phyloP scores from a whole-genome alignment of 2,329 filamentous ascomycete species.

The Cadophora sp. region DNA sequence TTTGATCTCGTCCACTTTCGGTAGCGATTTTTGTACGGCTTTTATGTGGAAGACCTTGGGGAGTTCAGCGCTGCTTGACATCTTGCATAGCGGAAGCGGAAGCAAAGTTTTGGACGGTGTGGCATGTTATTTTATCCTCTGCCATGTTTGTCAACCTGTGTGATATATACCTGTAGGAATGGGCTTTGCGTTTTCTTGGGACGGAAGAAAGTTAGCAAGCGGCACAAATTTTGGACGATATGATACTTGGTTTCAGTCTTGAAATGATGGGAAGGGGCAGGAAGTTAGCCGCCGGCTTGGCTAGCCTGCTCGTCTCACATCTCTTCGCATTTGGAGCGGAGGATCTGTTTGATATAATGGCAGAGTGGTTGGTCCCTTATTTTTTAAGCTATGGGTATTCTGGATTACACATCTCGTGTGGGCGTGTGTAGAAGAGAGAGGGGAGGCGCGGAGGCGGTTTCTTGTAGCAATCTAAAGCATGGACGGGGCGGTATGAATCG shows the following conservation, averaged over 20 bases:
- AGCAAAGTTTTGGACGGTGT: conserved; percentile 12
- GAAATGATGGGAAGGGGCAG: neutral
- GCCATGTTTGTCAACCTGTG: conserved; percentile 1
- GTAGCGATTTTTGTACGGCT: neutral
- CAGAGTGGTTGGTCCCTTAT: neutral
- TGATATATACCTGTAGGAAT: conserved; percentile 24
- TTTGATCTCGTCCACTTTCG: conserved; percentile 30
- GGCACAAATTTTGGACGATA: neutral
- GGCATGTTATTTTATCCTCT: neutral
- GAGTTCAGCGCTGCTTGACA: conserved; percentile 20
- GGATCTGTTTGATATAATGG: neutral
- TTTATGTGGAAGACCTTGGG: neutral
- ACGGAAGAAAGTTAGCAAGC: conserved; percentile 10
- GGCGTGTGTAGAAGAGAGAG: neutral
- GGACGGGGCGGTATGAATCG: conserved; percentile 1
- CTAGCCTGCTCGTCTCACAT: neutral
- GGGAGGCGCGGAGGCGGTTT: neutral
- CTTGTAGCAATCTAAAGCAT: conserved; percentile 10
- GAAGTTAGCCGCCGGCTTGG: conserved; percentile 7
- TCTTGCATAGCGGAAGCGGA: conserved; percentile 23
- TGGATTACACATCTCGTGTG: neutral
- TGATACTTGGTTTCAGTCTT: neutral
- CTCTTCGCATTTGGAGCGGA: conserved; percentile 3
- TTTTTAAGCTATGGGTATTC: neutral
- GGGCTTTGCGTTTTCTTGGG: conserved; percentile 8